Conservation (phyloP, 2,329 filamentous ascomycete genomes). For the Colletotrichum scovillei region DNA sequence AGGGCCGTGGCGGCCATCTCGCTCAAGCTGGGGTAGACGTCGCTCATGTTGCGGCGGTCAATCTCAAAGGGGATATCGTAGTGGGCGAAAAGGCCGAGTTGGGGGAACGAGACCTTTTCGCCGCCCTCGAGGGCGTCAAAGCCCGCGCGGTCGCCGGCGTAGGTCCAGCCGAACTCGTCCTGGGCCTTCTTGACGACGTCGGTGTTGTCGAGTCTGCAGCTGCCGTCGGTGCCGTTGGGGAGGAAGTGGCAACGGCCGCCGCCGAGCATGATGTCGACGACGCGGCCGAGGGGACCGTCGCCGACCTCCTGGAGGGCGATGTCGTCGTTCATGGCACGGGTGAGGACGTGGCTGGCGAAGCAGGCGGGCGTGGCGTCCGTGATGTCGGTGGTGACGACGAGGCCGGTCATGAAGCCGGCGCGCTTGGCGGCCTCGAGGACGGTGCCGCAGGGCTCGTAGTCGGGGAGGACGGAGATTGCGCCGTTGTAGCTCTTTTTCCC, state of each 20-base stretch:
- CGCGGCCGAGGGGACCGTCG: constrained; percentile 84
- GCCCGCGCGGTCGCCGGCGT: constrained; percentile 75
- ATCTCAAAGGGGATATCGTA: constrained; percentile 93
- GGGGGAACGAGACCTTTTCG: constrained; percentile 77
- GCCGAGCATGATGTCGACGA: constrained; percentile 92
- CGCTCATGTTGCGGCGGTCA: constrained; percentile 82
- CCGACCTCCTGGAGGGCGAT: constrained; percentile 95
- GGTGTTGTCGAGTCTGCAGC: constrained; percentile 83
- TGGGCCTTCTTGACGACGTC: constrained; percentile 80
- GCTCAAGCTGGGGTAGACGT: constrained; percentile 87
- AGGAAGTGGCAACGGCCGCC: constrained; percentile 95
- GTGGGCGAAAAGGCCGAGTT: constrained; percentile 86
- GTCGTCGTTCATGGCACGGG: constrained; percentile 83
- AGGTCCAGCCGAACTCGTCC: constrained; percentile 82
- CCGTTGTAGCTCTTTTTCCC: constrained; percentile 96
- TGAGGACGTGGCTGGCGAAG: constrained; percentile 89
- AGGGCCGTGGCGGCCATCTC: constrained; percentile 92
- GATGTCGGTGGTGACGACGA: constrained; percentile 94
- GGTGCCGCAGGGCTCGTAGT: constrained; percentile 89
- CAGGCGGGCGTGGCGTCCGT: constrained; percentile 97
- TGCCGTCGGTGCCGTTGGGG: constrained; percentile 81
- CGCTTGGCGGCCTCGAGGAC: constrained; percentile 93
- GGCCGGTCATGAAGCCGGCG: constrained; percentile 89
- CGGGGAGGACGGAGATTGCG: constrained; percentile 89
- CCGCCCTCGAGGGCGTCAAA: constrained; percentile 82